Evolutionary conservation across 2,329 filamentous ascomycete species (phyloP).

Genomic region (Curvularia lunata): DNA sequence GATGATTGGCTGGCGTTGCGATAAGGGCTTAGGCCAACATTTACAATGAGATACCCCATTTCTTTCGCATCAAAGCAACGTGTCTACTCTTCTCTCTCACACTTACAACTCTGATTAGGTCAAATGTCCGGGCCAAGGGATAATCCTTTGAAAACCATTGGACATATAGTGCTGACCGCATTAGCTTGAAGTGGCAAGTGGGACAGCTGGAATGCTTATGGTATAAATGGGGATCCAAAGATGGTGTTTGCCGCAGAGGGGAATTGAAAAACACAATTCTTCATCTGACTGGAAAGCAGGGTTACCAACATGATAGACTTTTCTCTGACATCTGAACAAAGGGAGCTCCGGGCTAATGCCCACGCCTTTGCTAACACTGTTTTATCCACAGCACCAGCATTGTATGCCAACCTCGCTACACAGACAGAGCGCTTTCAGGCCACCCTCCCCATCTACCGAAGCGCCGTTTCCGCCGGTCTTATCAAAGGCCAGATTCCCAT

Average conservation of each 20-base stretch:
- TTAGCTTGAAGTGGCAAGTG: background rate
- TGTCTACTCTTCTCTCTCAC: background rate
- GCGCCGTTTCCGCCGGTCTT: slow-evolving; percentile 54
- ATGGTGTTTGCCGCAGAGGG: background rate
- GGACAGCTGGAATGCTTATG: background rate
- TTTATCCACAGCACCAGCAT: slow-evolving; percentile 19
- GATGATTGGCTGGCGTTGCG: background rate
- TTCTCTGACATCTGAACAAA: background rate
- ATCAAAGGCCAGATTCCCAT: slow-evolving; percentile 58
- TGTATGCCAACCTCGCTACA: slow-evolving; percentile 23
- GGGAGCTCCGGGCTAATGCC: background rate
- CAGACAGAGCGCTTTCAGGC: slow-evolving; percentile 55
- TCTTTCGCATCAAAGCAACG: slow-evolving; percentile 1
- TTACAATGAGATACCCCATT: slow-evolving; percentile 17
- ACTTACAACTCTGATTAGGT: background rate
- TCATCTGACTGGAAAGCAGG: background rate
- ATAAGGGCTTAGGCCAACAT: slow-evolving; percentile 6
- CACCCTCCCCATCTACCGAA: slow-evolving; percentile 55
- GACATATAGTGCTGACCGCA: slow-evolving; percentile 1
- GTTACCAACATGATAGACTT: background rate
- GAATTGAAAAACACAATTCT: background rate
- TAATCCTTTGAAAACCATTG: background rate
- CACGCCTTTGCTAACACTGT: slow-evolving; percentile 6
- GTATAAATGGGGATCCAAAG: background rate
- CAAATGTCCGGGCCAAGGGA: background rate